These are phyloP conservation scores for Fraxinus dipetala DNA, from an alignment of 305 asterid genomes.

Conservation along the genomic window DNA sequence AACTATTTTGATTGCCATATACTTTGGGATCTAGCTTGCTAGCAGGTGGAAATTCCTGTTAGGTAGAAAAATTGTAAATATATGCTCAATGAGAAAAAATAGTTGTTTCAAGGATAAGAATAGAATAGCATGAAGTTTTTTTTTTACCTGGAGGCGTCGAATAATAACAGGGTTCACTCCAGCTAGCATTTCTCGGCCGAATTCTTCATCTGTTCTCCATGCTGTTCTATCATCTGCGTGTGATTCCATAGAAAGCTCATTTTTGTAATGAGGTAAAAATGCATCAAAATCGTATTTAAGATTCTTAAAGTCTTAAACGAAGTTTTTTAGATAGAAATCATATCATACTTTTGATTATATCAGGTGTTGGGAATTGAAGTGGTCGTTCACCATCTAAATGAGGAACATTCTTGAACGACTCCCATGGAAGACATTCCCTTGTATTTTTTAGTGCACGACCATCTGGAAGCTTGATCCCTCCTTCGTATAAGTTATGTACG, in stretches of 20 bases:
- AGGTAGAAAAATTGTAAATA: not conserved
- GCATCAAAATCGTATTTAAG: not conserved
- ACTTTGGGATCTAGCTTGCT: constrained; percentile 39
- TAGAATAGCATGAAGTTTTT: not conserved
- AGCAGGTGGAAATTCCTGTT: constrained; percentile 52
- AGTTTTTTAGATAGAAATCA: not conserved
- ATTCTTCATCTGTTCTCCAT: constrained; percentile 58
- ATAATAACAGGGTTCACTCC: constrained; percentile 48
- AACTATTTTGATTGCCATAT: constrained; percentile 45
- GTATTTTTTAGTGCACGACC: constrained; percentile 33
- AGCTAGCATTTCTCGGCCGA: constrained; percentile 48
- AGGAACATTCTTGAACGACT: constrained; percentile 53
- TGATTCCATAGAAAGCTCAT: not conserved
- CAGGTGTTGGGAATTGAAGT: constrained; percentile 64
- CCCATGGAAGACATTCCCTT: constrained; percentile 41
- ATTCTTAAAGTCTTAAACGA: not conserved
- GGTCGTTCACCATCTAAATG: constrained; percentile 58
- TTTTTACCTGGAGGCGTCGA: constrained; percentile 38
- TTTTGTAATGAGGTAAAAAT: not conserved
- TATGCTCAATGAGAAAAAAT: not conserved
- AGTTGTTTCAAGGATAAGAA: not conserved
- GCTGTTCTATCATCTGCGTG: constrained; percentile 37
- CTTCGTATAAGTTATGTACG: constrained; percentile 42
- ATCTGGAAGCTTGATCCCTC: constrained; percentile 59
- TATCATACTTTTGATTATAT: constrained; percentile 47